phyloP scores from a whole-genome alignment of 768 basidiomycete species.

The Serendipita sp. region DNA sequence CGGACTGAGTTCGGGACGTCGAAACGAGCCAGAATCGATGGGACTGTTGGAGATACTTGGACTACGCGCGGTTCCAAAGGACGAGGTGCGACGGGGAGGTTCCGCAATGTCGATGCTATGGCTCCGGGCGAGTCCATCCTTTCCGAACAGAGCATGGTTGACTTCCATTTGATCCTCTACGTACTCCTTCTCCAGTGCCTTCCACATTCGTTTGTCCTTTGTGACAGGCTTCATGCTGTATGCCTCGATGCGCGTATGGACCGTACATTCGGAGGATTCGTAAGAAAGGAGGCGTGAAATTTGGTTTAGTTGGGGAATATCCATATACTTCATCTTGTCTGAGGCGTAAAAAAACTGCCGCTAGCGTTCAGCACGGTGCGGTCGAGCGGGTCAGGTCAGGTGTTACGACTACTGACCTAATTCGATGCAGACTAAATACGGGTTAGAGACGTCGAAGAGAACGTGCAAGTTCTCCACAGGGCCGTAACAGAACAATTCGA shows the following conservation, averaged over 20 bases:
- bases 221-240: constrained; percentile 97
- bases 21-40: background rate
- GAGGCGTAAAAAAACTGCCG: background rate
- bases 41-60: constrained; percentile 2
- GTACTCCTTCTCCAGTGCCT: constrained; percentile 77
- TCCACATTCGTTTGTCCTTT: constrained; percentile 93
- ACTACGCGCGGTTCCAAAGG: background rate
- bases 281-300: constrained; percentile 69
- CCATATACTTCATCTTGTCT: constrained; percentile 73
- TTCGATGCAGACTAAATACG: too few relatives aligned
- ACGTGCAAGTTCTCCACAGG: too few relatives aligned
- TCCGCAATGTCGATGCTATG: background rate
- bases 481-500: too few relatives aligned
- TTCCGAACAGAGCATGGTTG: background rate
- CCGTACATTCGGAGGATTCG: constrained; percentile 74
- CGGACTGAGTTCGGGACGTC: background rate
- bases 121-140: background rate
- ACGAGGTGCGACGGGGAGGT: background rate
- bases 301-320: constrained; percentile 59
- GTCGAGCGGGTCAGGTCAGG: too few relatives aligned
- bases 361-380: background rate
- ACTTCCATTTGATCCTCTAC: constrained; percentile 34
- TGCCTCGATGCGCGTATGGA: constrained; percentile 86
- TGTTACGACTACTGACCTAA: too few relatives aligned
- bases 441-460: too few relatives aligned